phyloP scores from a whole-genome alignment of 805 yeast species.

The Maudiozyma pseudohumilis region DNA sequence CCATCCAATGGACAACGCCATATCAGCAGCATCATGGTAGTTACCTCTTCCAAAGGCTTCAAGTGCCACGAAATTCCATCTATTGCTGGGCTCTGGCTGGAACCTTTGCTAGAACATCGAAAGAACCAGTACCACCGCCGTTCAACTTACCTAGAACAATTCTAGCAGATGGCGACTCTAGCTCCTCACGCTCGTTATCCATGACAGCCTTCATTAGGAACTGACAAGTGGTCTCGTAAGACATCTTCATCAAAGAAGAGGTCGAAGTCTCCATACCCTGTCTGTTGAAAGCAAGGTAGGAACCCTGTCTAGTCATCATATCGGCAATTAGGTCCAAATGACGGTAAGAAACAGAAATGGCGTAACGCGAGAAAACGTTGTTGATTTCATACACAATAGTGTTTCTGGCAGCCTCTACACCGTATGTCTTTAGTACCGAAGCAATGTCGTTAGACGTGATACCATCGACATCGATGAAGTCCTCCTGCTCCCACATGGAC shows the following conservation, averaged over 20 bases:
- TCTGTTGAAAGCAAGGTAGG: constrained; percentile 92
- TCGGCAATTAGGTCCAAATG: constrained; percentile 96
- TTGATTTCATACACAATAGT: constrained; percentile 93
- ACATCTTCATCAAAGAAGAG: constrained; percentile 96
- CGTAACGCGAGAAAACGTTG: constrained; percentile 92
- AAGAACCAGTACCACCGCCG: constrained; percentile 92
- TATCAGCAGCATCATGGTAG: background rate
- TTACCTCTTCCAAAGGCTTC: background rate
- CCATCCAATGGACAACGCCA: background rate
- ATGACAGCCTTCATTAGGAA: constrained; percentile 93
- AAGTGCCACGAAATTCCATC: too few relatives aligned
- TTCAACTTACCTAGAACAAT: constrained; percentile 86
- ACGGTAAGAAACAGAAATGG: constrained; percentile 83
- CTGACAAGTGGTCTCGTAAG: constrained; percentile 96
- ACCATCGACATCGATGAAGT: constrained; percentile 80
- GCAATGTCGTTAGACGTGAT: constrained; percentile 88
- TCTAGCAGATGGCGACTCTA: constrained; percentile 88
- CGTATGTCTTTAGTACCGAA: constrained; percentile 82
- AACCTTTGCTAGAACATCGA: constrained; percentile 54
- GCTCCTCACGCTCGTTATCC: constrained; percentile 79
- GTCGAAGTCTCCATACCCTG: constrained; percentile 96
- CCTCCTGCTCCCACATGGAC: constrained; percentile 97
- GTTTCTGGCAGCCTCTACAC: constrained; percentile 98
- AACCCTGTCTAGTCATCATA: constrained; percentile 98
- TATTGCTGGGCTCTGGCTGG: constrained; percentile 15